Conservation (phyloP, 805 yeast genomes). For the Kodamaea leandrae region DNA sequence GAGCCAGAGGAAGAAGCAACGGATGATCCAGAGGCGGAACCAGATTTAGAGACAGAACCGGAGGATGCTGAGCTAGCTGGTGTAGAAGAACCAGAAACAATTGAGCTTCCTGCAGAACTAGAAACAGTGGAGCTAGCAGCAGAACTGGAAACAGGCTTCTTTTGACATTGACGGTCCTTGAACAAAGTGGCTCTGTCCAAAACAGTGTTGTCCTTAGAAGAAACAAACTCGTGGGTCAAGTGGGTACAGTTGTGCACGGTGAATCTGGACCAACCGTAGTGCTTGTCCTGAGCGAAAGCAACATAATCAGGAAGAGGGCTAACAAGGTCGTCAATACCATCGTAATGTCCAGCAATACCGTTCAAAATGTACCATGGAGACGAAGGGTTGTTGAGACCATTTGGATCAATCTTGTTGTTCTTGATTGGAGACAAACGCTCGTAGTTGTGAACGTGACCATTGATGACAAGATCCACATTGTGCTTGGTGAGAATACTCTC, state of each 20-base stretch:
- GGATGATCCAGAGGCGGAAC: conserved; percentile 2
- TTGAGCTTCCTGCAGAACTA: too few species aligned
- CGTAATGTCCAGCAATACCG: conserved; percentile 17
- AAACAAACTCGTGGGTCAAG: conserved; percentile 15
- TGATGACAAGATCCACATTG: conserved; percentile 13
- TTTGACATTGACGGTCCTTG: conserved; percentile 10
- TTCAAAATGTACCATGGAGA: conserved; percentile 16
- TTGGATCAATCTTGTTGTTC: conserved; percentile 12
- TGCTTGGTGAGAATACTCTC: conserved; percentile 12
- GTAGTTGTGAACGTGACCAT: conserved; percentile 16
- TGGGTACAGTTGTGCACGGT: conserved; percentile 17
- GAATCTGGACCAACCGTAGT: conserved; percentile 16
- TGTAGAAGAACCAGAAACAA: not conserved
- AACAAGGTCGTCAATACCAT: conserved; percentile 12
- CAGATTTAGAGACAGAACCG: conserved; percentile 1
- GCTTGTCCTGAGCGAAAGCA: conserved; percentile 13
- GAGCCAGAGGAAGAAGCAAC: conserved; percentile 1
- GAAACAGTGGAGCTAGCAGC: not conserved
- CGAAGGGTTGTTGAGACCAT: conserved; percentile 16
- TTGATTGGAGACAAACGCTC: conserved; percentile 13
- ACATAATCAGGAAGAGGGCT: conserved; percentile 14
- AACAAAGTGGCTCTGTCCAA: conserved; percentile 16
- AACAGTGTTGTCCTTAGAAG: conserved; percentile 13
- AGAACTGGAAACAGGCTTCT: not conserved
- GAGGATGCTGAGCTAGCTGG: conserved; percentile 1